These are phyloP conservation scores for Zygotorulaspora danielsina DNA, from an alignment of 805 yeast genomes.

Conservation along the genomic window DNA sequence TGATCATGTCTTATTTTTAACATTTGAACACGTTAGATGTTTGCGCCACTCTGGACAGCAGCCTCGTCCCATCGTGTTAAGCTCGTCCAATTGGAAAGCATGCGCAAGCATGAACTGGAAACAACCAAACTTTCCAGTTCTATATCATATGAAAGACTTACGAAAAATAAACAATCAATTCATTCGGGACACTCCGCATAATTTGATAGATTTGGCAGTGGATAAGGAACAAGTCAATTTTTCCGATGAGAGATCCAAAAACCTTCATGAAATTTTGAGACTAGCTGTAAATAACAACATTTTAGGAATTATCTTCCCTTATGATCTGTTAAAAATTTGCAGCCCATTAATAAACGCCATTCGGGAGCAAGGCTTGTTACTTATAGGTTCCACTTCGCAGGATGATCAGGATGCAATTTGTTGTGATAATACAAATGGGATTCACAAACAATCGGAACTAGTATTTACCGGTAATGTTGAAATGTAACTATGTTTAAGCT, in stretches of 20 bases:
- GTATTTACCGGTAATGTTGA: constrained; percentile 21
- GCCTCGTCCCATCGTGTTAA: constrained; percentile 68
- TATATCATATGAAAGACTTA: constrained; percentile 74
- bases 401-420: constrained; percentile 15
- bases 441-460: constrained; percentile 20
- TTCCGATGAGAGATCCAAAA: constrained; percentile 40
- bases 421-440: constrained; percentile 27
- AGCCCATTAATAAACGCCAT: constrained; percentile 73
- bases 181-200: constrained; percentile 32
- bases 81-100: constrained; percentile 82
- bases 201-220: constrained; percentile 26
- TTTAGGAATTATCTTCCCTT: constrained; percentile 76
- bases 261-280: constrained; percentile 75
- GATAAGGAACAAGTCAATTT: constrained; percentile 10
- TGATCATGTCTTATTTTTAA: constrained; percentile 63
- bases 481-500: constrained; percentile 8
- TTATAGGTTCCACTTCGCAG: constrained; percentile 58
- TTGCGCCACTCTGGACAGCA: constrained; percentile 38
- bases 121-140: constrained; percentile 95
- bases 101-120: constrained; percentile 96
- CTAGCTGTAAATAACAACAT: constrained; percentile 81
- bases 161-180: constrained; percentile 24
- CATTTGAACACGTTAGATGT: constrained; percentile 69
- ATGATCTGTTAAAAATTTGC: constrained; percentile 62
- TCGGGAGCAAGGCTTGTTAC: constrained; percentile 72